Evolutionary conservation across 2,329 filamentous ascomycete genomes (phyloP).

Genomic region (Xylaria sp.): DNA sequence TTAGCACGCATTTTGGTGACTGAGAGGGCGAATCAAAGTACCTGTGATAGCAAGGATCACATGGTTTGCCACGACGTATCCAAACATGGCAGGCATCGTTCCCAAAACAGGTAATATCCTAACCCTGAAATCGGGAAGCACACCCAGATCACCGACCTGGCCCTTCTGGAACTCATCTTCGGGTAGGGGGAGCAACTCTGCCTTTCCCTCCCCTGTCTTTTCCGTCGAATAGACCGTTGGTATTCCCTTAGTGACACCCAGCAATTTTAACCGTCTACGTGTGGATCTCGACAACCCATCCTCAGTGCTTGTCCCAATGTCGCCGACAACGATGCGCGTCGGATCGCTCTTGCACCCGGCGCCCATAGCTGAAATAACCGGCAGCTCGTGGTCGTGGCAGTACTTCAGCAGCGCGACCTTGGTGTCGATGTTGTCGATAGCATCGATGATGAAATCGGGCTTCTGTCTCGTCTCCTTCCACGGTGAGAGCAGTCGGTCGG

Average conservation of each 20-base stretch:
- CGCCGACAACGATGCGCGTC: constrained; percentile 85
- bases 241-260: constrained; percentile 83
- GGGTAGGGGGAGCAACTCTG: constrained; percentile 81
- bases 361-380: constrained; percentile 93
- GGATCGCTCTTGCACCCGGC: constrained; percentile 90
- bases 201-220: constrained; percentile 87
- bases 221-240: constrained; percentile 93
- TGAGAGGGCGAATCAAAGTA: constrained; percentile 29
- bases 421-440: constrained; percentile 97
- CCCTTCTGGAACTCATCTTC: constrained; percentile 91
- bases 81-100: constrained; percentile 97
- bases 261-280: constrained; percentile 74
- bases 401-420: constrained; percentile 91
- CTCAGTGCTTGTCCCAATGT: constrained; percentile 86
- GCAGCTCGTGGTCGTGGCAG: constrained; percentile 77
- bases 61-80: constrained; percentile 89
- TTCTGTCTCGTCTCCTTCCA: constrained; percentile 66
- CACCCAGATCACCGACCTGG: constrained; percentile 81
- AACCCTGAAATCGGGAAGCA: constrained; percentile 89
- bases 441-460: constrained; percentile 92
- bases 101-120: constrained; percentile 94
- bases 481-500: constrained; percentile 68
- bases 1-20: constrained; percentile 6
- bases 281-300: constrained; percentile 88
- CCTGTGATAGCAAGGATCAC: constrained; percentile 78